phyloP scores from a whole-genome alignment of 495 filamentous ascomycete genomes.

The Evernia prunastri region DNA sequence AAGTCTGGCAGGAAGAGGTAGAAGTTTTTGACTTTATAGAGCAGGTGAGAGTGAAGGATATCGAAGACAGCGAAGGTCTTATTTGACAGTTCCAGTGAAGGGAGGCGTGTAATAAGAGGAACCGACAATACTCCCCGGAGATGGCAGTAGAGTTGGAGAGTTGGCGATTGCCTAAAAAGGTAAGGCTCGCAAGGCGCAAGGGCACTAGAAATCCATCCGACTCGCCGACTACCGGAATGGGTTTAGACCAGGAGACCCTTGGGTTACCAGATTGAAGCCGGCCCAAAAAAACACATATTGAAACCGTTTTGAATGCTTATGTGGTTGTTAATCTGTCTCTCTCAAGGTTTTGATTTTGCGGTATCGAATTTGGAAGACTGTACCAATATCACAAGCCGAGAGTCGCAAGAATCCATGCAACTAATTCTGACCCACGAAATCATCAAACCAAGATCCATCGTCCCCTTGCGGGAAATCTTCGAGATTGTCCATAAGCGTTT shows the following conservation, averaged over 20 bases:
- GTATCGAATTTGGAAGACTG: neutral
- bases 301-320: neutral
- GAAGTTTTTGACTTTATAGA: neutral
- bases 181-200: neutral
- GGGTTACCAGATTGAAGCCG: neutral
- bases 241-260: neutral
- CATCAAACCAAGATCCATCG: neutral
- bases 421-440: neutral
- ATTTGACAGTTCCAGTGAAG: neutral
- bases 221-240: neutral
- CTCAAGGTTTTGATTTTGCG: neutral
- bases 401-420: neutral
- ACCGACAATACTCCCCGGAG: neutral
- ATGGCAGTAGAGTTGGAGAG: neutral
- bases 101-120: neutral
- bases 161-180: conserved; percentile 3
- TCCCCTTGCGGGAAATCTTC: neutral
- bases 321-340: neutral
- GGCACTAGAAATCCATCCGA: neutral
- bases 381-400: neutral
- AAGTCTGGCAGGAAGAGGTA: neutral
- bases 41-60: neutral
- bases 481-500: neutral
- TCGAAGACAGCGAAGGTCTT: neutral
- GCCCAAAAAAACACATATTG: no score